Base-by-base conservation (phyloP, 2,329 filamentous ascomycete genomes). In the Neofusicoccum parvum region DNA sequence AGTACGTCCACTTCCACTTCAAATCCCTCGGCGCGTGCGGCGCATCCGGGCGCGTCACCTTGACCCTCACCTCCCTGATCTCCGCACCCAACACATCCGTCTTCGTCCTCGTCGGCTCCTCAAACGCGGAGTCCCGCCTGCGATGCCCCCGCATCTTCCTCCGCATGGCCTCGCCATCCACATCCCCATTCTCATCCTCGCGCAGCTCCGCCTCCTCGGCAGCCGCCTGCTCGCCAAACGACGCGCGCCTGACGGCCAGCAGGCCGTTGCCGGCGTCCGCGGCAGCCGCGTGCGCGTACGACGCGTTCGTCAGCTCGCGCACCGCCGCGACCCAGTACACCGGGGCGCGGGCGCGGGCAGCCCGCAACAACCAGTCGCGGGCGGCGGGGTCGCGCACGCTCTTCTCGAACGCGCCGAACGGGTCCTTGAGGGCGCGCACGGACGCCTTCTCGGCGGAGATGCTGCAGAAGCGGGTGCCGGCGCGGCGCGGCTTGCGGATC, bases 21-120 rank as follows among this genome's bases (percentile, higher is more conserved):
- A 39, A 15, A 9, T 62, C 58, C 10, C n/a, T 10, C 27, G 17
- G 20, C 58, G 32, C n/a, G 1, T 39, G 58, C 43, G 45, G 27
- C 45, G 14, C 27, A 11, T 60, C 56, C 39, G 39, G 15, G 10
- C 23, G 20, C 36, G 37, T n/a, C 39, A 65, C 15, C 54, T 41
- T 51, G 17, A 65, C 54, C 10, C 53, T 9, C 43, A 59, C 56
- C 36, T 62, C 64, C 23, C 64, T 34, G 15, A 65, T 49, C 64
- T 65, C 64, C 10, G 56, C 37, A 27, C 64, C 64, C 23, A 65
- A 15, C 15, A 65, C 64, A 39, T 65, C 64, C 46, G 46, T 60
- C 64, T 65, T 65, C 23, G 64, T 65, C 39, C 20, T 27, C 9
- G 64, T 65, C 11, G 64, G 64, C 56, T 65, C 56, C 54, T 65